Evolutionary conservation across 306 rosid genomes (phyloP), one percentile per base, ranked within the genome.

Genomic region (Citrullus colocynthis): DNA sequence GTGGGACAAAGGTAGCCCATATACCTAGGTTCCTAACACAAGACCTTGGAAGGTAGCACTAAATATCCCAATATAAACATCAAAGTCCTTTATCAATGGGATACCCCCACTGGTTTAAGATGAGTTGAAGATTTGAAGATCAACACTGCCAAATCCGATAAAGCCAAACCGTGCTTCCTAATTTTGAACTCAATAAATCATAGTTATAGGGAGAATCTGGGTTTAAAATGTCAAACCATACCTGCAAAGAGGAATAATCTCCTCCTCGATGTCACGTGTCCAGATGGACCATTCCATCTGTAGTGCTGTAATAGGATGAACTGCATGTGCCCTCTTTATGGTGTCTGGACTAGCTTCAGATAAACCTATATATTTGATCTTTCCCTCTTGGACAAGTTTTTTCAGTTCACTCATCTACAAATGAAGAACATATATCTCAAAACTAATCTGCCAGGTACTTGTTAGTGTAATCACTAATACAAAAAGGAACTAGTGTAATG

Each of bases 281-380:
- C 96, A 93, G 0, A 93, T 82, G 4, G 98, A 93, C 93, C 93
- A 93, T 80, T 93, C 96, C 78, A 88, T 86, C 74, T 90, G 98
- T 15, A 93, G 9, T 10, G 94, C 96, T 0, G 94, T 88, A 78
- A 93, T 81, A 4, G 94, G 96, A 83, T 90, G 98, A 82, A 90
- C 90, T 2, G 89, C 93, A 82, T 93, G 96, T 3, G 96, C 98
- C 82, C 98, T 90, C 67, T 85, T 89, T 80, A 90, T 88, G 44
- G 97, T 89, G 71, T 93, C 90, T 1, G 91, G 86, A 78, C 91
- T 87, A 2, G 98, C 93, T 64, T 91, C 98, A 78, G 96, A 91
- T 76, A 88, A 75, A 41, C 95, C 98, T 41, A 93, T 81, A 44
- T 88, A 93, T 83, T 52, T 88, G 20, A 91, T 76, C 78, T 91